Percentiles rank a stretch among this genome's conserved stretches.
Evolutionary conservation across 2,329 filamentous ascomycete genomes (phyloP).

Genomic region (Alternaria infectoria): DNA sequence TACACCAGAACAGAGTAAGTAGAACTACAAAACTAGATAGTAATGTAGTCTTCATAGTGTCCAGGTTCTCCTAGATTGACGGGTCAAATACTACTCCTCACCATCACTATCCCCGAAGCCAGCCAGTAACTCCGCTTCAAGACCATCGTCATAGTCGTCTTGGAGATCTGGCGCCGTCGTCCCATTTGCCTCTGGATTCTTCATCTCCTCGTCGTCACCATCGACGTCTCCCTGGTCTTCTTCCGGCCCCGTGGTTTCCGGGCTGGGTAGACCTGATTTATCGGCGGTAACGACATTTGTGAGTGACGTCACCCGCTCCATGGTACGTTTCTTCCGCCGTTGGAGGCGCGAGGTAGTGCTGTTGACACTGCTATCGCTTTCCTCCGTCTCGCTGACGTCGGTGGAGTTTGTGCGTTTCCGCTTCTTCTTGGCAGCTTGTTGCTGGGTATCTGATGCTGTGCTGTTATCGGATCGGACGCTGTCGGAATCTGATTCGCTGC

Average conservation of each 20-base stretch:
- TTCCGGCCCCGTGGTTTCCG: constrained; percentile 48
- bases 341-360: constrained; percentile 52
- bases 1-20: neutral
- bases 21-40: neutral
- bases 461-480: constrained; percentile 42
- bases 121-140: constrained; percentile 53
- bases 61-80: neutral
- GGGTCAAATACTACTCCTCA: constrained; percentile 13
- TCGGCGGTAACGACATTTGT: constrained; percentile 51
- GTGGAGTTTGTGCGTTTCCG: constrained; percentile 45
- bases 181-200: constrained; percentile 41
- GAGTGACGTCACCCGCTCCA: constrained; percentile 55
- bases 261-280: constrained; percentile 49
- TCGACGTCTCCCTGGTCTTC: constrained; percentile 52
- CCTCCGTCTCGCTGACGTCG: constrained; percentile 49
- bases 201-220: constrained; percentile 55
- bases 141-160: constrained; percentile 61
- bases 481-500: constrained; percentile 41
- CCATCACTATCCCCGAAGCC: constrained; percentile 33
- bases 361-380: constrained; percentile 48
- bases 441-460: constrained; percentile 30
- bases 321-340: constrained; percentile 55
- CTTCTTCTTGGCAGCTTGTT: constrained; percentile 35
- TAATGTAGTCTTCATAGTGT: neutral
- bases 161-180: constrained; percentile 49